phyloP scores from a whole-genome alignment of 31 red algal genomes.

The Asparagopsis taxiformis region DNA sequence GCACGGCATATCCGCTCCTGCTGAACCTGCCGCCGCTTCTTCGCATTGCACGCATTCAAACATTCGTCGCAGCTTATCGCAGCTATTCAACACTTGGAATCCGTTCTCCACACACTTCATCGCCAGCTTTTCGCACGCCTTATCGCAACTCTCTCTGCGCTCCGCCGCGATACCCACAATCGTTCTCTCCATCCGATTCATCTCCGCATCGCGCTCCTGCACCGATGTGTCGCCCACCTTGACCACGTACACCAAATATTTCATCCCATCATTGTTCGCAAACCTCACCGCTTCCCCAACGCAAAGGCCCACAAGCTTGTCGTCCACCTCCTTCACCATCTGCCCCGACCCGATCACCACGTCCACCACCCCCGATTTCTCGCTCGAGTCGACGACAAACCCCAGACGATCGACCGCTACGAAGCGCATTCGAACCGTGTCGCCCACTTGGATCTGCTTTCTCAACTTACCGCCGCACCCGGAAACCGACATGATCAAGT shows the following conservation, averaged over 20 bases:
- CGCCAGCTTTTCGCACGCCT: conserved; percentile 7
- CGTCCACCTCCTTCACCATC: conserved; percentile 24
- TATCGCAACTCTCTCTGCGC: conserved; percentile 8
- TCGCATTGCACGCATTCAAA: conserved; percentile 62
- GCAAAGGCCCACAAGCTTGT: conserved; percentile 25
- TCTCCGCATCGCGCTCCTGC: not conserved
- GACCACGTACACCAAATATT: conserved; percentile 7
- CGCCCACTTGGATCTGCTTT: conserved; percentile 14
- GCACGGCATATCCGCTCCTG: conserved; percentile 78
- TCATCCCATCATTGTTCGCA: not conserved
- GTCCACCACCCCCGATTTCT: conserved; percentile 5
- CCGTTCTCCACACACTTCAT: conserved; percentile 27
- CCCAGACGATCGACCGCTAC: conserved; percentile 13
- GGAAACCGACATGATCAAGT: conserved; percentile 47
- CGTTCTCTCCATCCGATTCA: conserved; percentile 12
- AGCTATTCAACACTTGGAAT: conserved; percentile 63
- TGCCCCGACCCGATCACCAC: conserved; percentile 37
- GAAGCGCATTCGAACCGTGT: conserved; percentile 32
- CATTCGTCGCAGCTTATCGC: conserved; percentile 33
- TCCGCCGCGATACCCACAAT: conserved; percentile 21
- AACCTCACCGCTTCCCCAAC: conserved; percentile 42
- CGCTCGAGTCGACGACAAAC: conserved; percentile 23
- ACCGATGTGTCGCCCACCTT: not conserved
- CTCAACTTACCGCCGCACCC: conserved; percentile 72
- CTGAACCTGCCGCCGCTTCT: conserved; percentile 62